Conservation (phyloP, 2,329 filamentous ascomycete species). For the Aspergillus pseudoviridinutans region DNA sequence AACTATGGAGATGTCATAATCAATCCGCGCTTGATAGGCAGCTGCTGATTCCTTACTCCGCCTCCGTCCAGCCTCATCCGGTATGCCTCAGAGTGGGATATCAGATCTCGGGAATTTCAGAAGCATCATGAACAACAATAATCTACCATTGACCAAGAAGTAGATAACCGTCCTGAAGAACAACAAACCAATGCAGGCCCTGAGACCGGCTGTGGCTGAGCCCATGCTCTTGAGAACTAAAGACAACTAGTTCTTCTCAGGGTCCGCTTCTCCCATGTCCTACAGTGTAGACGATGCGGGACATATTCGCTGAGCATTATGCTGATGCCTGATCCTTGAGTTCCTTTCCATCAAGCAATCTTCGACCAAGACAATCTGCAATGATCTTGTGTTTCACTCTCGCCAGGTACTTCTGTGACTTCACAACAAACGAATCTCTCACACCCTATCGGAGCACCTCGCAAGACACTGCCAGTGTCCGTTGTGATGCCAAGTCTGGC, state of each 20-base stretch:
- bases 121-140: neutral
- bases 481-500: no score
- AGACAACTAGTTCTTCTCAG: neutral
- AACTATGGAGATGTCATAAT: neutral
- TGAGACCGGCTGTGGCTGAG: neutral
- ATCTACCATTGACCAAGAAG: neutral
- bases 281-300: neutral
- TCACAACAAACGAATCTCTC: no score
- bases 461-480: no score
- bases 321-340: neutral
- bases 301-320: neutral
- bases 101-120: neutral
- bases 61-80: slow-evolving; percentile 14
- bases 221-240: neutral
- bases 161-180: neutral
- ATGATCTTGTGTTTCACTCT: no score
- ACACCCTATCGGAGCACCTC: no score
- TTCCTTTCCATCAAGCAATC: no score
- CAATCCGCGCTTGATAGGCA: slow-evolving; percentile 13
- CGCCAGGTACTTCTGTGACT: no score
- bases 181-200: neutral
- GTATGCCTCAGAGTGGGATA: neutral
- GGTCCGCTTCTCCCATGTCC: neutral
- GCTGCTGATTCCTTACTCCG: slow-evolving; percentile 14
- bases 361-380: neutral